Conservation (phyloP, 2,329 filamentous ascomycete genomes). For the Penicillium sp. region DNA sequence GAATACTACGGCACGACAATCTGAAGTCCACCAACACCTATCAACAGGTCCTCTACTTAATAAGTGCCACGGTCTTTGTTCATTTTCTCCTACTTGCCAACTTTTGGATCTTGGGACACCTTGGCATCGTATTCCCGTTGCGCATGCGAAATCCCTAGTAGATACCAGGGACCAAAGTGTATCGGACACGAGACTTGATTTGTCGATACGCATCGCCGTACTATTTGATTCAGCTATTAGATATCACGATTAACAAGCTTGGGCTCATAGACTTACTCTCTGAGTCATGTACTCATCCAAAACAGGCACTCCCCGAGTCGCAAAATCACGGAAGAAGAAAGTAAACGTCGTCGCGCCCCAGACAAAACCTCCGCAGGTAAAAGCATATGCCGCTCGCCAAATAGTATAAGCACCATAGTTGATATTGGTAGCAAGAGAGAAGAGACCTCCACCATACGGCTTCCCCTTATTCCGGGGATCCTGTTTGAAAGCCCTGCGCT, state of each 20-base stretch:
- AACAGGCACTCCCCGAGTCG: neutral
- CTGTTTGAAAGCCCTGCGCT: neutral
- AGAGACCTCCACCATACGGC: neutral
- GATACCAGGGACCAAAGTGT: neutral
- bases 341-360: neutral
- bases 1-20: no score
- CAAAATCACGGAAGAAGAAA: conserved; percentile 4
- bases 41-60: no score
- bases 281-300: neutral
- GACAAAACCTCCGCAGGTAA: neutral
- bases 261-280: neutral
- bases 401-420: conserved; percentile 1
- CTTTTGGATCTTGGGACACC: no score
- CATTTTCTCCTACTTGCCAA: no score
- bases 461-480: neutral
- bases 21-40: no score
- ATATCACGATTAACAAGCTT: neutral
- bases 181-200: neutral
- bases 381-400: neutral
- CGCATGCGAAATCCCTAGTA: neutral
- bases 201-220: neutral
- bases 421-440: neutral
- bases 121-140: no score
- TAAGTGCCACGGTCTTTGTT: no score
- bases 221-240: neutral